Evolutionary conservation across 768 basidiomycete genomes (phyloP).

Genomic region (Auriculariales sp.): DNA sequence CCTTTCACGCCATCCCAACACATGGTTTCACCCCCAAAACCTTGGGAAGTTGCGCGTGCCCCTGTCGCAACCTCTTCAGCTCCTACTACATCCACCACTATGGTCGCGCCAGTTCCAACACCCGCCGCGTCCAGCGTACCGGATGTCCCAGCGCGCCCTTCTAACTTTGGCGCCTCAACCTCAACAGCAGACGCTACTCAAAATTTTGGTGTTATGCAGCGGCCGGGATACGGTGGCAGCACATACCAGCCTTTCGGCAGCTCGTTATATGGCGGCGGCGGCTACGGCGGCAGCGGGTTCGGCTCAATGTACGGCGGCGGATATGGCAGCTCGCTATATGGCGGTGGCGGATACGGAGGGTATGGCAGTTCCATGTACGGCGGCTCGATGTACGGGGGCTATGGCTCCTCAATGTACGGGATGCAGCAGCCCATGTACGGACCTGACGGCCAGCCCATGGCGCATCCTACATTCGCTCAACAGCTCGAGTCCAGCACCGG

Average conservation of each 20-base stretch:
- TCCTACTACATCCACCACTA: slow-evolving; percentile 14
- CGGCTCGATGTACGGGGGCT: too few species aligned
- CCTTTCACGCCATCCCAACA: too few species aligned
- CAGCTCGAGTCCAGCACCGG: slow-evolving; percentile 81
- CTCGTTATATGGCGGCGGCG: slow-evolving; percentile 18
- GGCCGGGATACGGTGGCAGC: too few species aligned
- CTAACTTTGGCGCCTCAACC: slow-evolving; percentile 23
- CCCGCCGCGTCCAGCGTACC: slow-evolving; percentile 15
- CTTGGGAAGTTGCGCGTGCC: slow-evolving; percentile 61
- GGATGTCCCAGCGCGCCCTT: slow-evolving; percentile 48
- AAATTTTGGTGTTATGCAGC: slow-evolving; percentile 27
- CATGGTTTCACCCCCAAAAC: slow-evolving; percentile 81
- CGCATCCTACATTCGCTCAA: slow-evolving; percentile 60
- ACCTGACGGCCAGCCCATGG: slow-evolving; percentile 27
- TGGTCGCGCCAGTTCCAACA: slow-evolving; percentile 16
- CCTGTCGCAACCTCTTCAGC: slow-evolving; percentile 13
- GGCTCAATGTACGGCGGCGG: slow-evolving; percentile 19
- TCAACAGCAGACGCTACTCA: slow-evolving; percentile 22
- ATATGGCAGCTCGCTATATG: slow-evolving; percentile 24
- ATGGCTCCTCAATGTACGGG: too few species aligned
- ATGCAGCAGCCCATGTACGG: too few species aligned
- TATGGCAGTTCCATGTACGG: slow-evolving; percentile 23
- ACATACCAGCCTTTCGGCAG: slow-evolving; percentile 21
- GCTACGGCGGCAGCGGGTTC: slow-evolving; percentile 11
- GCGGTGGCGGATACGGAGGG: slow-evolving; percentile 23